phyloP scores from a whole-genome alignment of 192 early-diverging fungal genomes.

The Cetraspora pellucida region DNA sequence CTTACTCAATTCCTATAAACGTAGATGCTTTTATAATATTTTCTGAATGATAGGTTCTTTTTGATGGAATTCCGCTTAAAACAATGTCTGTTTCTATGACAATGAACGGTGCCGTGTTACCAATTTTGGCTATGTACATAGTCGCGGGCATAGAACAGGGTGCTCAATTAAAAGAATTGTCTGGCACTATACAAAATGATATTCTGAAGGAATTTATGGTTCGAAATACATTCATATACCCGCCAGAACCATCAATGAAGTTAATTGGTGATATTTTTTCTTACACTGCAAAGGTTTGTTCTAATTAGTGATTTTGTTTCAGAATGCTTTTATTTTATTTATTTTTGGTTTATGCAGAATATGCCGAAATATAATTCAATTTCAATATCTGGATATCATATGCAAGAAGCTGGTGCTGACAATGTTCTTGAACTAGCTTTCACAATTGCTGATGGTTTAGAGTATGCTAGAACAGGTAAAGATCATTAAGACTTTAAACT shows the following conservation, averaged over 20 bases:
- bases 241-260: constrained; percentile 88
- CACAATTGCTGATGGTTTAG: constrained; percentile 87
- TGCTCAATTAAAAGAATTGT: constrained; percentile 73
- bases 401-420: constrained; percentile 91
- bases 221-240: constrained; percentile 92
- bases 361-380: constrained; percentile 97
- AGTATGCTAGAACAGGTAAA: constrained; percentile 72
- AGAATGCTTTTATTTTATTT: background rate
- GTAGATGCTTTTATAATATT: background rate
- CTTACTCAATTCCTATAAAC: background rate
- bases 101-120: constrained; percentile 93
- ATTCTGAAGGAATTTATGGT: constrained; percentile 96
- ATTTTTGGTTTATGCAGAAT: constrained; percentile 43
- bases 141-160: constrained; percentile 89
- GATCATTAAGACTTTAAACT: background rate
- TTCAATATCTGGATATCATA: constrained; percentile 93
- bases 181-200: constrained; percentile 91
- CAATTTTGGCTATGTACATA: constrained; percentile 89
- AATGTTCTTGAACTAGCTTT: constrained; percentile 90
- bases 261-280: constrained; percentile 91
- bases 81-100: constrained; percentile 94
- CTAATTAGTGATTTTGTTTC: background rate
- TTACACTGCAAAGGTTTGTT: constrained; percentile 69
- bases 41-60: constrained; percentile 58
- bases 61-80: constrained; percentile 86